These are phyloP conservation scores for Leccinum subgranulosum DNA, from an alignment of 768 basidiomycete species.

Conservation along the genomic window DNA sequence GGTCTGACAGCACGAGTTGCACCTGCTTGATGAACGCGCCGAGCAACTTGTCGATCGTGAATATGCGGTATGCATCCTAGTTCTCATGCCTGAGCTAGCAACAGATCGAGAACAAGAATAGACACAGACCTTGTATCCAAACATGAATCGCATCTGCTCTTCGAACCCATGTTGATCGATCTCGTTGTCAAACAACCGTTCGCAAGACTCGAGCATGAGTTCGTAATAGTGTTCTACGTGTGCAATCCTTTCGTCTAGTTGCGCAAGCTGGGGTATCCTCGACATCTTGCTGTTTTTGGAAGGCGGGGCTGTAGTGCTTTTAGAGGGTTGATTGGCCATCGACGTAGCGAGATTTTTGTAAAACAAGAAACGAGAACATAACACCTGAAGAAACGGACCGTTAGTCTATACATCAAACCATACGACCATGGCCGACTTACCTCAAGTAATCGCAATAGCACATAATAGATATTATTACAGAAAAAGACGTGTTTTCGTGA, in stretches of 20 bases:
- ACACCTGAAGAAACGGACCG: slow-evolving; percentile 46
- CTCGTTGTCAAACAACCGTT: slow-evolving; percentile 89
- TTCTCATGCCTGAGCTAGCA: neutral
- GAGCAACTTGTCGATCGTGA: slow-evolving; percentile 91
- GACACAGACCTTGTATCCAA: slow-evolving; percentile 66
- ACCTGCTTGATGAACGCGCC: slow-evolving; percentile 89
- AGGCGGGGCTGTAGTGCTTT: neutral
- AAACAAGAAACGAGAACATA: slow-evolving; percentile 75
- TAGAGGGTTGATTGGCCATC: slow-evolving; percentile 31
- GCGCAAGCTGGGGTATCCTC: slow-evolving; percentile 24
- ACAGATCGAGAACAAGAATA: neutral
- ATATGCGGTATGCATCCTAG: slow-evolving; percentile 81
- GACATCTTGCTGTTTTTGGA: slow-evolving; percentile 32
- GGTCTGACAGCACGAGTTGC: slow-evolving; percentile 64
- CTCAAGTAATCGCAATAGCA: slow-evolving; percentile 80
- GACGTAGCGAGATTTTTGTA: slow-evolving; percentile 72
- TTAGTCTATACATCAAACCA: neutral
- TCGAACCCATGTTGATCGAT: slow-evolving; percentile 86
- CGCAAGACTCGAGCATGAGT: slow-evolving; percentile 80
- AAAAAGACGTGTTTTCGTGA: slow-evolving; percentile 69
- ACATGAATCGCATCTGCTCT: slow-evolving; percentile 85
- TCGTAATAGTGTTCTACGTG: slow-evolving; percentile 74
- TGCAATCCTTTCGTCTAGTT: slow-evolving; percentile 35
- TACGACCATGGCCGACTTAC: slow-evolving; percentile 41
- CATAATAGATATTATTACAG: slow-evolving; percentile 87